Evolutionary conservation across 805 yeast genomes (phyloP).

Genomic region (Barnettozyma vustinii): DNA sequence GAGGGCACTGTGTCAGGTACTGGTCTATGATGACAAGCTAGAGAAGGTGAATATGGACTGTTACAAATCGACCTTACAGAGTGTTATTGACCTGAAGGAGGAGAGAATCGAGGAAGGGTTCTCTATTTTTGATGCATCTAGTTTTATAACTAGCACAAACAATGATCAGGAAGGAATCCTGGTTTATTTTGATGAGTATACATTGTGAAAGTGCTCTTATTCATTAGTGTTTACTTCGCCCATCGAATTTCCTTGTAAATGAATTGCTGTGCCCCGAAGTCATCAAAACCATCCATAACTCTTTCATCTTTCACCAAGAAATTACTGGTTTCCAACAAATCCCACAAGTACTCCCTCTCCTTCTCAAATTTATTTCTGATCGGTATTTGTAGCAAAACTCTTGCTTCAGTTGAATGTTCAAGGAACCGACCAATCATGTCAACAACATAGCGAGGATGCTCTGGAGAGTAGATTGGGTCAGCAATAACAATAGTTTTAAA

Average conservation of each 20-base stretch:
- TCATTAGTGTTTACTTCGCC: constrained; percentile 4
- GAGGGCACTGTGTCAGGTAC: constrained; percentile 78
- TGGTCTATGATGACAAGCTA: constrained; percentile 79
- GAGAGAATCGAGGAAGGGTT: constrained; percentile 25
- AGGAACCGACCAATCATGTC: constrained; percentile 51
- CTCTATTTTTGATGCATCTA: constrained; percentile 39
- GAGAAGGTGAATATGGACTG: constrained; percentile 59
- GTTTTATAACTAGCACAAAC: constrained; percentile 33
- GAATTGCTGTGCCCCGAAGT: constrained; percentile 71
- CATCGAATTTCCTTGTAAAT: constrained; percentile 33
- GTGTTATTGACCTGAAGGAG: constrained; percentile 59
- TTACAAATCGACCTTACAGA: constrained; percentile 80
- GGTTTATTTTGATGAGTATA: constrained; percentile 46
- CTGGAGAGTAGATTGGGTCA: constrained; percentile 83
- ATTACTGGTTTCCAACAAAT: constrained; percentile 35
- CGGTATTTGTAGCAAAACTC: constrained; percentile 72
- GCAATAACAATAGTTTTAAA: constrained; percentile 67
- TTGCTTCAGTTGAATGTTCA: constrained; percentile 27
- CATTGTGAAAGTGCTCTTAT: constrained; percentile 18
- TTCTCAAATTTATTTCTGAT: constrained; percentile 58
- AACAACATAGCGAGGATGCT: constrained; percentile 73
- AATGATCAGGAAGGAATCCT: constrained; percentile 30
- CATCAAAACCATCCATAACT: constrained; percentile 62
- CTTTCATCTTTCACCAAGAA: constrained; percentile 27
- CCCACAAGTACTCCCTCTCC: constrained; percentile 61